Percentiles rank a stretch among this genome's conserved stretches.
Evolutionary conservation across 78 protist genomes (phyloP).

Genomic region (Mantamonas sphyraenae): DNA sequence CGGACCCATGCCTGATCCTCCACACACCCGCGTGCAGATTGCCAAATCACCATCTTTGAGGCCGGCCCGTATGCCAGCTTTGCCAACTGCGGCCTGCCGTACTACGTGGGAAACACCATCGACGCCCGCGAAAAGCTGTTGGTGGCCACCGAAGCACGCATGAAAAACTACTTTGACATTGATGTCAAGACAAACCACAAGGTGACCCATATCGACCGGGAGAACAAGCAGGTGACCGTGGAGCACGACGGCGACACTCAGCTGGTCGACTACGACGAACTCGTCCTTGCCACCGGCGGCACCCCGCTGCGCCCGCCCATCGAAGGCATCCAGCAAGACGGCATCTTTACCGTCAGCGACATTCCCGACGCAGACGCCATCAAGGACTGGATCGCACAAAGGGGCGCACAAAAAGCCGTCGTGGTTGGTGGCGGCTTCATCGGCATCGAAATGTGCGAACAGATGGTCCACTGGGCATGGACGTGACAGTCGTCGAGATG

Average conservation of each 20-base stretch:
- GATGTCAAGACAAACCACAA: constrained; percentile 15
- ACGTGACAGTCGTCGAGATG: constrained; percentile 27
- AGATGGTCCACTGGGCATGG: constrained; percentile 5
- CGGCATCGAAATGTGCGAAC: constrained; percentile 56
- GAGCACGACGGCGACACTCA: not conserved
- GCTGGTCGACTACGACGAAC: constrained; percentile 25
- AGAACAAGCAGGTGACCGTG: constrained; percentile 15
- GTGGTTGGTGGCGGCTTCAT: constrained; percentile 62
- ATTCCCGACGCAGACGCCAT: constrained; percentile 31
- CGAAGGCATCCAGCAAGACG: constrained; percentile 20
- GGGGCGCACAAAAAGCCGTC: not conserved
- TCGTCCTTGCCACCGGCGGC: constrained; percentile 52
- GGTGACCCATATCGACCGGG: constrained; percentile 11
- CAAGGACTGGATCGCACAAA: not conserved
- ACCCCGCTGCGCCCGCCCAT: constrained; percentile 38
- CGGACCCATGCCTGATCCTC: not conserved
- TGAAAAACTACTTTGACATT: constrained; percentile 12
- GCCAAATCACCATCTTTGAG: constrained; percentile 31
- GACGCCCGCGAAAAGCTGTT: not conserved
- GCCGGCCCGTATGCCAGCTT: constrained; percentile 18
- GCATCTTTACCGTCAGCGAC: constrained; percentile 24
- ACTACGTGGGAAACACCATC: constrained; percentile 32
- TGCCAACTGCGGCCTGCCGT: constrained; percentile 55
- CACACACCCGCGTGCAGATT: too few species aligned
- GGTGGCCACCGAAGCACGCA: constrained; percentile 3